Evolutionary conservation across 192 early-diverging fungal genomes (phyloP), one percentile per base, ranked within the genome.

Genomic region (Coemansia sp.): DNA sequence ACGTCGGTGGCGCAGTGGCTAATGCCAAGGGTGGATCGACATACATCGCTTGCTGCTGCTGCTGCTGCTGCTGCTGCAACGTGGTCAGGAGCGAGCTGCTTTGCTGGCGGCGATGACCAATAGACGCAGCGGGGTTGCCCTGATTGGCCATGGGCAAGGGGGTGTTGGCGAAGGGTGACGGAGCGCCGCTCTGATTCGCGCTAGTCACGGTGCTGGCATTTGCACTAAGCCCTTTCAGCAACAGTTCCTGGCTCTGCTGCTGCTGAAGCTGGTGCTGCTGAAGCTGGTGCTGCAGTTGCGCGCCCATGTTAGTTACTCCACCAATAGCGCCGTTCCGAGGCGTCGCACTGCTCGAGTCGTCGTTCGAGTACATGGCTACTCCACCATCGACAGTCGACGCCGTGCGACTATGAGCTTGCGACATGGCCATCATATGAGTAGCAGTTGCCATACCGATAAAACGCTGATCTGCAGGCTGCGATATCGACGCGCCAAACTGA

Each of bases 351-450:
- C 24, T 69, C 8, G 67, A 64, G 42, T 20, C 43, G 38, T 59
- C 73, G 38, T 10, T 62, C 9, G 73, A 68, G 48, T 62, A 76
- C 73, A 63, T 70, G 9, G 73, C 68, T 8, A 76, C 64, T 50
- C 62, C 50, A 14, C 67, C 67, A 38, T 76, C 73, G n/a, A 66
- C 53, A 43, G 48, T 65, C 13, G 73, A 76, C 10, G 67, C 56
- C 26, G 67, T 66, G 43, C 73, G 73, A 43, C 60, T 66, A 46
- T 76, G 73, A 4, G 63, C 57, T n/a, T 76, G 65, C 37, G 48
- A 26, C 48, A 65, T 58, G 21, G 55, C 20, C 55, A 59, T 46
- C 45, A 59, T 48, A 39, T 64, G 45, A 3, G 45, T 7, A 3
- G 58, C 37, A 53, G 5, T 33, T 26, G 62, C 35, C 46, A 21